These are phyloP conservation scores for Globisporangium sylvaticum DNA, from an alignment of 352 stramenopile species.

Conservation along the genomic window DNA sequence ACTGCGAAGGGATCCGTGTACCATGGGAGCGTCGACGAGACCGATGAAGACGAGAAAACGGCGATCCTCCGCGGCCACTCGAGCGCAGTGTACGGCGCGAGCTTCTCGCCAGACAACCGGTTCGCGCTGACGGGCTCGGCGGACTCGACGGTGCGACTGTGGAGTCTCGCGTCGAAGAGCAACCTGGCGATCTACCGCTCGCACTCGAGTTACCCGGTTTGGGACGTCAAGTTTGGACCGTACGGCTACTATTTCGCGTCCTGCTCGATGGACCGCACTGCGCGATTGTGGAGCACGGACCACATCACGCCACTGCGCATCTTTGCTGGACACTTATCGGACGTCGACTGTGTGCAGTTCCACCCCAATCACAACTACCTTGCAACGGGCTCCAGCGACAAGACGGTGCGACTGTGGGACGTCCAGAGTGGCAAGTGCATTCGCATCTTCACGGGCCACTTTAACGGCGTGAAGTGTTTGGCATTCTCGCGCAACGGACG, in stretches of 20 bases:
- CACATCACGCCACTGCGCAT: constrained; percentile 88
- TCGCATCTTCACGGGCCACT: constrained; percentile 90
- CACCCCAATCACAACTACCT: constrained; percentile 97
- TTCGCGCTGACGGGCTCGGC: constrained; percentile 80
- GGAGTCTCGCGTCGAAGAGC: constrained; percentile 79
- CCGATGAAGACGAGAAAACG: constrained; percentile 65
- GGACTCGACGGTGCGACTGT: constrained; percentile 80
- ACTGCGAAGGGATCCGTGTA: constrained; percentile 60
- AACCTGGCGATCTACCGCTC: constrained; percentile 77
- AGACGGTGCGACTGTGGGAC: constrained; percentile 93
- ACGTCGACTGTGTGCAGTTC: constrained; percentile 90
- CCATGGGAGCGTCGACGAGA: constrained; percentile 40
- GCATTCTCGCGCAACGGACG: constrained; percentile 88
- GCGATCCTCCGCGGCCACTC: constrained; percentile 73
- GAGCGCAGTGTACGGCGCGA: constrained; percentile 78
- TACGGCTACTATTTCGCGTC: constrained; percentile 95
- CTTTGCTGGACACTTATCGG: constrained; percentile 90
- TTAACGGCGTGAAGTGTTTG: constrained; percentile 82
- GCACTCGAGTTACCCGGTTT: constrained; percentile 80
- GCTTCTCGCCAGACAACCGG: constrained; percentile 84
- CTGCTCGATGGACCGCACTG: constrained; percentile 91
- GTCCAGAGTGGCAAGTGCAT: constrained; percentile 91
- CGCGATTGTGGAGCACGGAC: constrained; percentile 93
- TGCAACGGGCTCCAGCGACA: constrained; percentile 91
- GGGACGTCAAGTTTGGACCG: constrained; percentile 89